Base-by-base conservation (phyloP, 805 yeast genomes). In the Barnettozyma siamensis region DNA sequence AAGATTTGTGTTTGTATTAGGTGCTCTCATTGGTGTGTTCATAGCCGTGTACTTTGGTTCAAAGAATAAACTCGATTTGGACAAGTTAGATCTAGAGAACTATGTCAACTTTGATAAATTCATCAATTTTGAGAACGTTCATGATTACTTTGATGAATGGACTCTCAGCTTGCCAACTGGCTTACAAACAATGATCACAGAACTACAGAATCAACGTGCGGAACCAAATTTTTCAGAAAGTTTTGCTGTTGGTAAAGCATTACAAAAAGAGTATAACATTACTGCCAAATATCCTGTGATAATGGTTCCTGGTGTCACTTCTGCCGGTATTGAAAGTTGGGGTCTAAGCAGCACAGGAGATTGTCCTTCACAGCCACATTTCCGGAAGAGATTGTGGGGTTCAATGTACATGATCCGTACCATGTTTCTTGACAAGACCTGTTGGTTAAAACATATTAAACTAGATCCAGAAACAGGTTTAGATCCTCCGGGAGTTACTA, bases 311-410 rank as follows among this genome's bases (percentile, higher is more conserved):
- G 99, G 99, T 4, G 97, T 91, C 12, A 86, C 87, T 41, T 85
- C 96, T 24, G 89, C 98, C 0, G 97, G 97, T 4, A 70, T 93
- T 29, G 99, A 93, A 62, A 80, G 88, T 37, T 93, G 99, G 99
- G 83, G 95, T 0, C 67, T 86, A 3, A 73, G 68, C 27, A 88
- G 88, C 10, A 73, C 82, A 5, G 75, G 68, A 3, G 93, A 80
- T 7, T 93, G 99, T 60, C 93, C 95, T 4, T 75, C 88, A 30
- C 76, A 80, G 44, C 72, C 80, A 9, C 94, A 91, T 61, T 93
- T 91, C 65, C 72, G 99, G 38, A 89, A 88, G 57, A 70, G 98
- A 50, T 61, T 93, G 42, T 93, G 99, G 99, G 99, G 99, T 0
- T 87, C 96, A 0, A 89, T 88, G 67, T 88, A 86, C 58, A 93